Evolutionary conservation across 2,329 filamentous ascomycete genomes (phyloP).

Genomic region (Fusarium coffeatum): DNA sequence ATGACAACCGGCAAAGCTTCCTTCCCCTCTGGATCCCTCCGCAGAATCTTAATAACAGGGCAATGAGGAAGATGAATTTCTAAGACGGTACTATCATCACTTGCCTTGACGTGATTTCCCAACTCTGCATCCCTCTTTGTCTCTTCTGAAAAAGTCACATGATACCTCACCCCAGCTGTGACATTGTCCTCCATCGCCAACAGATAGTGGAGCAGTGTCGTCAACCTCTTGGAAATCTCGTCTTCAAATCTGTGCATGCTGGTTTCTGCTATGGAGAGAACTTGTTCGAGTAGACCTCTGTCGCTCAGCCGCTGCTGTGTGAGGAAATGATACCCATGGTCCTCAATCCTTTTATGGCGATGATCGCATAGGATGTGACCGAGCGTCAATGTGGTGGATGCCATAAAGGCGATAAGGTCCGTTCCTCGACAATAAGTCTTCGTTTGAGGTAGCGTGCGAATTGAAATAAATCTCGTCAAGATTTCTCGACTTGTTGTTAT

Average conservation of each 20-base stretch:
- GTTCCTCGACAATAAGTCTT: slow-evolving; percentile 59
- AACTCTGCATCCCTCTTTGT: slow-evolving; percentile 38
- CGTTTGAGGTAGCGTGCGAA: slow-evolving; percentile 55
- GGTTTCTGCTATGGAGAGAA: slow-evolving; percentile 52
- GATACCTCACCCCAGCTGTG: slow-evolving; percentile 45
- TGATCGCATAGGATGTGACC: slow-evolving; percentile 56
- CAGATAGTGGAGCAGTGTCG: slow-evolving; percentile 55
- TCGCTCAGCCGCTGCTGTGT: slow-evolving; percentile 57
- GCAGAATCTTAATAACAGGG: slow-evolving; percentile 53
- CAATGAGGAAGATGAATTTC: slow-evolving; percentile 58
- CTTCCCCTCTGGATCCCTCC: not conserved
- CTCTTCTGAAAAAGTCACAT: slow-evolving; percentile 29
- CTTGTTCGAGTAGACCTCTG: slow-evolving; percentile 54
- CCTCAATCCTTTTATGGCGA: slow-evolving; percentile 31
- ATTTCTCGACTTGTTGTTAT: slow-evolving; percentile 63
- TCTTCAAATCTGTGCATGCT: slow-evolving; percentile 52
- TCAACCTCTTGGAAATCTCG: slow-evolving; percentile 53
- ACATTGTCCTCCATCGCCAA: slow-evolving; percentile 56
- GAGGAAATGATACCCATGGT: slow-evolving; percentile 47
- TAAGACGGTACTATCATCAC: slow-evolving; percentile 38
- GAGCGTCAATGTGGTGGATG: slow-evolving; percentile 61
- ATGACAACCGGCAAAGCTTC: not conserved
- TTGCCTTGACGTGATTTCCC: slow-evolving; percentile 22
- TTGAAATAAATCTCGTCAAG: slow-evolving; percentile 58
- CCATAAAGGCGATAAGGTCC: slow-evolving; percentile 63